Evolutionary conservation across 345 rosid species (phyloP).

Genomic region (Ricinus communis): DNA sequence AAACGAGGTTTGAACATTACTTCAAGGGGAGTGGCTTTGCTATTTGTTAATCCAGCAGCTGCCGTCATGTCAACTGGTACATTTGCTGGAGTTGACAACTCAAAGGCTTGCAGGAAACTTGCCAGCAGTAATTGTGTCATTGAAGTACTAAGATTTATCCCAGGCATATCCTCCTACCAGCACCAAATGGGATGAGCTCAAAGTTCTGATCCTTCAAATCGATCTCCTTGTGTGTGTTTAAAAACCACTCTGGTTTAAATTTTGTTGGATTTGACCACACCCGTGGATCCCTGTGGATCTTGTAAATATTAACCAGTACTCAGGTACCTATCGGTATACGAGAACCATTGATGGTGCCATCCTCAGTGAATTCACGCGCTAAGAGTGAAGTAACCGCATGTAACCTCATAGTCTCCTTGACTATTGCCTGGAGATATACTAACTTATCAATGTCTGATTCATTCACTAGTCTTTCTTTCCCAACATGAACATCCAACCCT

Average conservation of each 20-base stretch:
- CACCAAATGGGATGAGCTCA: slow-evolving; percentile 22
- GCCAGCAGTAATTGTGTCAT: slow-evolving; percentile 14
- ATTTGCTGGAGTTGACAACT: slow-evolving; percentile 6
- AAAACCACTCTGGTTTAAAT: slow-evolving; percentile 10
- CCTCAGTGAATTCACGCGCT: neutral
- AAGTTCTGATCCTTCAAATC: slow-evolving; percentile 20
- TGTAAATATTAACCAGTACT: neutral
- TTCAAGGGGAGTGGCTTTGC: slow-evolving; percentile 28
- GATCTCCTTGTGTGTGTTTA: neutral
- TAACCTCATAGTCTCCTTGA: slow-evolving; percentile 2
- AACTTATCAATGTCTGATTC: slow-evolving; percentile 8
- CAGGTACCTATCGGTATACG: slow-evolving; percentile 1
- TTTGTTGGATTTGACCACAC: slow-evolving; percentile 8
- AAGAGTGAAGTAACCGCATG: neutral
- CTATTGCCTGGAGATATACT: slow-evolving; percentile 9
- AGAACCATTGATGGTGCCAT: neutral
- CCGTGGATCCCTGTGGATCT: slow-evolving; percentile 7
- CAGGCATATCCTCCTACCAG: slow-evolving; percentile 21
- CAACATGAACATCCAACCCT: slow-evolving; percentile 8
- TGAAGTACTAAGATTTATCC: neutral
- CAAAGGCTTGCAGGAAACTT: slow-evolving; percentile 11
- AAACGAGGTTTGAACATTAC: slow-evolving; percentile 23
- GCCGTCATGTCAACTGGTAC: slow-evolving; percentile 18
- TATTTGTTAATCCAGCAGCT: slow-evolving; percentile 19
- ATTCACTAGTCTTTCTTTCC: slow-evolving; percentile 5